Conservation (phyloP, 2,329 filamentous ascomycete species). For the Exophiala mesophila region DNA sequence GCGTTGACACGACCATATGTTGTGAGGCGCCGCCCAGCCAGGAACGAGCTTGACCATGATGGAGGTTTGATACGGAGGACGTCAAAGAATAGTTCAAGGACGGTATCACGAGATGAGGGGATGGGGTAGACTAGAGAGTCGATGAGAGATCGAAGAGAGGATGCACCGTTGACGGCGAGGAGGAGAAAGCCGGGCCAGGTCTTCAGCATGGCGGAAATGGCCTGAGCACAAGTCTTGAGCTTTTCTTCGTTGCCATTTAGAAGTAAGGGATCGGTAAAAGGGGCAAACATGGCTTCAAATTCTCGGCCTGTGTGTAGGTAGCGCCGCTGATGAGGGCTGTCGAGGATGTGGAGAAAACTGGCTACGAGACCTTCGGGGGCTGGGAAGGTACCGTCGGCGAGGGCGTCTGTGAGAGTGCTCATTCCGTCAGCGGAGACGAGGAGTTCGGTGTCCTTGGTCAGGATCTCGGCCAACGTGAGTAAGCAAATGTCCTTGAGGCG, state of each 20-base stretch:
- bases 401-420: conserved; percentile 79
- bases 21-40: conserved; percentile 85
- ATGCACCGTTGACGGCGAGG: conserved; percentile 80
- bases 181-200: conserved; percentile 91
- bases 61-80: conserved; percentile 85
- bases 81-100: conserved; percentile 82
- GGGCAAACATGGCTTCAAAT: conserved; percentile 81
- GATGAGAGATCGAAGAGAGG: conserved; percentile 76
- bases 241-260: conserved; percentile 55
- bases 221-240: conserved; percentile 81
- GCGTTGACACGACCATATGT: conserved; percentile 94
- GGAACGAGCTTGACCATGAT: conserved; percentile 90
- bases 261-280: conserved; percentile 76
- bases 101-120: conserved; percentile 61
- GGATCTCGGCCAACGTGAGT: conserved; percentile 85
- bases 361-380: conserved; percentile 83
- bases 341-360: conserved; percentile 84
- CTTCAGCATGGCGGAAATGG: conserved; percentile 85
- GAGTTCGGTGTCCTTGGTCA: conserved; percentile 77
- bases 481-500: conserved; percentile 84
- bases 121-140: conserved; percentile 58
- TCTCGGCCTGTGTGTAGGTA: conserved; percentile 86
- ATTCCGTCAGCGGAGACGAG: conserved; percentile 80
- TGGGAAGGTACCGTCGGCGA: conserved; percentile 86
- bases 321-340: conserved; percentile 72